Percentiles rank a stretch among this genome's conserved stretches.
These are phyloP conservation scores for Rhodotorula sp. DNA, from an alignment of 1,284 basidiomycete genomes.

Conservation along the genomic window DNA sequence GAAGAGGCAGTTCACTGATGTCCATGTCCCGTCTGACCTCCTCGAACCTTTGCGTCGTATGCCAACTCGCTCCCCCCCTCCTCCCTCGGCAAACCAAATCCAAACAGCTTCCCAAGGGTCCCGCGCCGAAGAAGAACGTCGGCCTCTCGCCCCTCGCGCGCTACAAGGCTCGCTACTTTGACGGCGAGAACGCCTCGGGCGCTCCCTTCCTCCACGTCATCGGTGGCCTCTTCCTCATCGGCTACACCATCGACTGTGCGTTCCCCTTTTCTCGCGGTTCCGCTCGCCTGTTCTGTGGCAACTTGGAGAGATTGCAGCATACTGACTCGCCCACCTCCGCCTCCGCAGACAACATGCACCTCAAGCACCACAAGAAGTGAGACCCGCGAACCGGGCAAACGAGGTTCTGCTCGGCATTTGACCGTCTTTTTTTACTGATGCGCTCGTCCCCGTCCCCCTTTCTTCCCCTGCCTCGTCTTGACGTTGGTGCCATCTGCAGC, in stretches of 20 bases:
- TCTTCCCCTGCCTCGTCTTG: neutral
- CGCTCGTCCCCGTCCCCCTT: neutral
- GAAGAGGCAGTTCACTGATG: too few species aligned
- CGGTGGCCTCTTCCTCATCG: constrained; percentile 46
- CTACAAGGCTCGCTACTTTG: constrained; percentile 47
- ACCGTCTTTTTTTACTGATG: neutral
- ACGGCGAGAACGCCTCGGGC: constrained; percentile 45
- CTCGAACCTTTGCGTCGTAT: too few species aligned
- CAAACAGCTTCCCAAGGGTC: constrained; percentile 47
- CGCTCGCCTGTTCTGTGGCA: neutral
- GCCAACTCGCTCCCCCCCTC: too few species aligned
- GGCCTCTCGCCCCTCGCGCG: constrained; percentile 44
- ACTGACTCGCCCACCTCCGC: neutral
- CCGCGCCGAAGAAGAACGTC: constrained; percentile 33
- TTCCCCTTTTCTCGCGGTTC: too few species aligned
- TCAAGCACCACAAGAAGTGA: constrained; percentile 46
- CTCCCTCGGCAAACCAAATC: neutral
- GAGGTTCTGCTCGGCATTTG: too few species aligned
- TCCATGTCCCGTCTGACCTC: too few species aligned
- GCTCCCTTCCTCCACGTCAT: constrained; percentile 46
- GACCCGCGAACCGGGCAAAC: neutral
- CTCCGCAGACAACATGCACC: constrained; percentile 43
- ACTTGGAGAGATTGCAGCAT: too few species aligned
- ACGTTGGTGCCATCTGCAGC: constrained; percentile 5
- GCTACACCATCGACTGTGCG: constrained; percentile 44